phyloP scores from a whole-genome alignment of 108 stramenopile species.

The Parietichytrium sp. region DNA sequence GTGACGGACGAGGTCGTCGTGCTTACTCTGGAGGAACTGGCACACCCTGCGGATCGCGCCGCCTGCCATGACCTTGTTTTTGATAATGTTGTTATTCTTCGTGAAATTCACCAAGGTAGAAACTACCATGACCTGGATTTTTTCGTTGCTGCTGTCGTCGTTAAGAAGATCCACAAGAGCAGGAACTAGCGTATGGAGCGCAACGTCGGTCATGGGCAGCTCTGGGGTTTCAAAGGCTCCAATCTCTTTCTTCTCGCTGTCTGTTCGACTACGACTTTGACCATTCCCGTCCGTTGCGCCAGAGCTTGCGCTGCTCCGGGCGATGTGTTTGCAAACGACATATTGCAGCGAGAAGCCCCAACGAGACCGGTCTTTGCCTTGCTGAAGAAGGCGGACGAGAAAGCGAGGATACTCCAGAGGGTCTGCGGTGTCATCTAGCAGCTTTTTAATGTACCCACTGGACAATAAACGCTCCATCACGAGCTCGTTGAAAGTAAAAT shows the following conservation, averaged over 20 bases:
- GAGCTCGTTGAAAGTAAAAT: constrained; percentile 1
- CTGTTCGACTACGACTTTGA: too few species aligned
- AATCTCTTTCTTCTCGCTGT: too few species aligned
- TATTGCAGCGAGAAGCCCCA: not conserved
- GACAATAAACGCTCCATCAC: not conserved
- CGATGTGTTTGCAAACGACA: not conserved
- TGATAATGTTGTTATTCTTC: not conserved
- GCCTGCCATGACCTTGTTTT: constrained; percentile 30
- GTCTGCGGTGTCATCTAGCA: not conserved
- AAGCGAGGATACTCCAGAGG: not conserved
- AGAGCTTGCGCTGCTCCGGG: not conserved
- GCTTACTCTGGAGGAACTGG: not conserved
- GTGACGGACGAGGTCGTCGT: constrained; percentile 18
- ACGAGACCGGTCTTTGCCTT: not conserved
- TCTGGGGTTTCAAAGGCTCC: too few species aligned
- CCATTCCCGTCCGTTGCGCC: too few species aligned
- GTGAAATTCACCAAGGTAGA: constrained; percentile 7
- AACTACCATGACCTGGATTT: not conserved
- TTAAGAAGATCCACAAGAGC: constrained; percentile 16
- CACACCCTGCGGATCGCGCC: constrained; percentile 10
- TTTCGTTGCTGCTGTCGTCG: not conserved
- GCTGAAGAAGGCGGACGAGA: not conserved
- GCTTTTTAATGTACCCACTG: not conserved
- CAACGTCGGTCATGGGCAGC: not conserved
- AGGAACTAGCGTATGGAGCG: constrained; percentile 29